Conservation (phyloP, 2,329 filamentous ascomycete genomes). For the Hypoxylon sp. region DNA sequence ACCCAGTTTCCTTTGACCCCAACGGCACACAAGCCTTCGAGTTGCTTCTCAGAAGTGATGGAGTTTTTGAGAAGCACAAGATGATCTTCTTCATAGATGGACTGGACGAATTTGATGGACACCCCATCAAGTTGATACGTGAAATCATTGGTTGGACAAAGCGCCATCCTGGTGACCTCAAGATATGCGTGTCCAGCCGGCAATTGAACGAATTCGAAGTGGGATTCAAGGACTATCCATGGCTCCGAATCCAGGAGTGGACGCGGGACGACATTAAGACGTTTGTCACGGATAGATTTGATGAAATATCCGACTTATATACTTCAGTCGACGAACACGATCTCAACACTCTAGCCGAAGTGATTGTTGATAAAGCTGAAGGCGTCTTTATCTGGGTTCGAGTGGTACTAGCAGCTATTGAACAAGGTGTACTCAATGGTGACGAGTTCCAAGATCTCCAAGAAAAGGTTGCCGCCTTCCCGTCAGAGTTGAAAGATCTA, state of each 20-base stretch:
- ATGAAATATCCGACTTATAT: slow-evolving; percentile 16
- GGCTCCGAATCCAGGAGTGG: slow-evolving; percentile 36
- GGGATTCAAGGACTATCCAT: slow-evolving; percentile 27
- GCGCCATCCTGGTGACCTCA: slow-evolving; percentile 5
- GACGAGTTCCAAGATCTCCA: slow-evolving; percentile 31
- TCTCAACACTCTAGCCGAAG: slow-evolving; percentile 11
- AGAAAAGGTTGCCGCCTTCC: slow-evolving; percentile 32
- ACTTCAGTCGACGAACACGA: slow-evolving; percentile 5
- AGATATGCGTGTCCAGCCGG: slow-evolving; percentile 41
- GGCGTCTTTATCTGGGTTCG: slow-evolving; percentile 41
- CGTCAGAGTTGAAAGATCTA: slow-evolving; percentile 35
- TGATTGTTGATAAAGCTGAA: slow-evolving; percentile 34
- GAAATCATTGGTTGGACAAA: slow-evolving; percentile 31
- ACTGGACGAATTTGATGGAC: slow-evolving; percentile 36
- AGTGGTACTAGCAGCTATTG: slow-evolving; percentile 32
- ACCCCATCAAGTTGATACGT: slow-evolving; percentile 21
- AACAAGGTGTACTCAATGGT: slow-evolving; percentile 39
- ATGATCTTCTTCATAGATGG: slow-evolving; percentile 41
- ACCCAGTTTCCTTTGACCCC: background rate
- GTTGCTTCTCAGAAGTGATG: background rate
- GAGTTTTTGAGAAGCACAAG: slow-evolving; percentile 22
- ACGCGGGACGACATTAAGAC: slow-evolving; percentile 34
- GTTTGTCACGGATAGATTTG: slow-evolving; percentile 26
- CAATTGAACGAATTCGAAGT: slow-evolving; percentile 41
- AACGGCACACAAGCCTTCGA: slow-evolving; percentile 11